Base-by-base conservation (phyloP, 2,329 filamentous ascomycete species). In the Exophiala sideris region DNA sequence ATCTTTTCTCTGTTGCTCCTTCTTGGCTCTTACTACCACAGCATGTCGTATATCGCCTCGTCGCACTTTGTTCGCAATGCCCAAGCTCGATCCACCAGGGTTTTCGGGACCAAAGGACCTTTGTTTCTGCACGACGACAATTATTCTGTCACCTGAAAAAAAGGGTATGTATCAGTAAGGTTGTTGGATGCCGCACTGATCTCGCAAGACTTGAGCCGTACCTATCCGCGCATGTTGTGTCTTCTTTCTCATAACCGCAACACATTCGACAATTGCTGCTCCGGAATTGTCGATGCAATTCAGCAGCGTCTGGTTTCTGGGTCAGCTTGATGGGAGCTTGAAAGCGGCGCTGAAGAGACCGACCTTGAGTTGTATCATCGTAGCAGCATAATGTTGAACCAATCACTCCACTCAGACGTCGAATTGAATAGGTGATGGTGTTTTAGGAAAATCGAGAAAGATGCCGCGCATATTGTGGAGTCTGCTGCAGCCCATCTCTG, bases 241-340 rank as follows among this genome's bases (percentile, higher is more conserved):
- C 78, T 96, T 95, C 77, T 92, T 94, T 68, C 89, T 89, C 67
- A 99, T 79, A 60, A 97, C 88, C 71, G 92, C 87, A 71, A 88
- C 89, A 77, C 94, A 99, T 78, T 99, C 94, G 76, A 97, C 94
- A 64, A 99, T 81, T 66, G 94, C 91, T 65, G 94, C 94, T 71
- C 94, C 94, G 62, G 94, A 97, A 80, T 96, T 99, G 86, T 99
- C 94, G 84, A 99, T 97, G 86, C 94, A 97, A 77, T 94, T 96
- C 67, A 99, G 83, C 84, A 99, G 90, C 71, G 91, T 88, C 94
- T 96, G 4, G 7, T 29, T 8, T 8, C 24, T 2, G 64, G 33
- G 39, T 12, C 35, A 12, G 35, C 10, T 16, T 12, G 35, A 6
- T 12, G 14, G 14, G 10, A 3, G 11, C 35, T 12, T 38, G 11